Evolutionary conservation across 768 basidiomycete genomes (phyloP).

Genomic region (Psilocybe sp.): DNA sequence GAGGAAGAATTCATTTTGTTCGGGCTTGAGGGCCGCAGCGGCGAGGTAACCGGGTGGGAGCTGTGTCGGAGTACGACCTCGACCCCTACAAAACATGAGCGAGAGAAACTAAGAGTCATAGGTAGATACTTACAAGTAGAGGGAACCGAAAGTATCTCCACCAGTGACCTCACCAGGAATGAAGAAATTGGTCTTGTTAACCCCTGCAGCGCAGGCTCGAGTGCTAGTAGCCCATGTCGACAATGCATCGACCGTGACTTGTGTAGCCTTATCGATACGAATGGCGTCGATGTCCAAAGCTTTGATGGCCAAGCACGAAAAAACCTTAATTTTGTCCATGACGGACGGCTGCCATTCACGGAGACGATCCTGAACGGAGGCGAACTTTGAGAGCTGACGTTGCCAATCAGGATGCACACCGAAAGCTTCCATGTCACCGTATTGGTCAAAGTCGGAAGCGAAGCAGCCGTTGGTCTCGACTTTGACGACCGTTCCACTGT

Average conservation of each 20-base stretch:
- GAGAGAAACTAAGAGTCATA: background rate
- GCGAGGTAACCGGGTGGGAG: conserved; percentile 63
- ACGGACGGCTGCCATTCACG: conserved; percentile 87
- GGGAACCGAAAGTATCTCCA: conserved; percentile 84
- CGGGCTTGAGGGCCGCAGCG: conserved; percentile 64
- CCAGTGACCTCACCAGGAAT: conserved; percentile 94
- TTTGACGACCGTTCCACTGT: conserved; percentile 64
- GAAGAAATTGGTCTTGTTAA: conserved; percentile 85
- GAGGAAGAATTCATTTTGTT: conserved; percentile 74
- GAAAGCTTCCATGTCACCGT: conserved; percentile 96
- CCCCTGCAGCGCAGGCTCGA: conserved; percentile 63
- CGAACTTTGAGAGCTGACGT: conserved; percentile 92
- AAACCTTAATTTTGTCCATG: conserved; percentile 71
- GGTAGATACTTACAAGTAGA: conserved; percentile 66
- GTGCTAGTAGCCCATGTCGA: conserved; percentile 73
- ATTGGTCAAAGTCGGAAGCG: conserved; percentile 88
- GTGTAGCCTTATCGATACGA: conserved; percentile 93
- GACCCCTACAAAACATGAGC: conserved; percentile 53
- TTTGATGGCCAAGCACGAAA: conserved; percentile 84
- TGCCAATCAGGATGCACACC: conserved; percentile 95
- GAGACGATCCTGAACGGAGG: conserved; percentile 94
- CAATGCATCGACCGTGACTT: conserved; percentile 82
- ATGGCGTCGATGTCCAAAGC: conserved; percentile 92
- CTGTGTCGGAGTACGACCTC: conserved; percentile 79
- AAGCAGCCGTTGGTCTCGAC: conserved; percentile 70